Percentiles rank a stretch among this genome's conserved stretches.
Evolutionary conservation across 352 stramenopile species (phyloP).

Genomic region (Blastocystis sp.): DNA sequence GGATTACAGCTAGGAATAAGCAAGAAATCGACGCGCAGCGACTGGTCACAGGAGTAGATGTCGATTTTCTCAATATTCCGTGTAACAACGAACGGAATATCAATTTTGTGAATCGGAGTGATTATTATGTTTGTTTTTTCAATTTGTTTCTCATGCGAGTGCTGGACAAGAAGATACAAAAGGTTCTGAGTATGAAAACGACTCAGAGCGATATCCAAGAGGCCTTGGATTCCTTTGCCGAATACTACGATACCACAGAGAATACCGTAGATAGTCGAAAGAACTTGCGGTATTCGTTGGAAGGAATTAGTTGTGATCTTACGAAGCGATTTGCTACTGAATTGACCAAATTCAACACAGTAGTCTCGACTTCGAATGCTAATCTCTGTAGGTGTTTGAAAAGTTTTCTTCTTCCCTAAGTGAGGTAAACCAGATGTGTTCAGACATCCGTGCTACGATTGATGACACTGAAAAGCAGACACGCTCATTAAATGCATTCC

Average conservation of each 20-base stretch:
- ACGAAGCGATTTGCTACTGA: constrained; percentile 39
- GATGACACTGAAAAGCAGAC: constrained; percentile 40
- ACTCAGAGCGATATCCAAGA: constrained; percentile 44
- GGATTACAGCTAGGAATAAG: neutral
- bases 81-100: neutral
- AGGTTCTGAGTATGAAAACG: constrained; percentile 49
- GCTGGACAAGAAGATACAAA: constrained; percentile 56
- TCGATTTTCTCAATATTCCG: neutral
- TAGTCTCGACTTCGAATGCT: neutral
- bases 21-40: neutral
- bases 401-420: constrained; percentile 44
- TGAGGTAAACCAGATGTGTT: neutral
- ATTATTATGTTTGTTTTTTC: neutral
- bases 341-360: constrained; percentile 20
- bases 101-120: neutral
- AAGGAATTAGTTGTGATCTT: constrained; percentile 39
- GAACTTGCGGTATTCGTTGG: constrained; percentile 32
- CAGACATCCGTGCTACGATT: neutral
- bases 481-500: neutral
- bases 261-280: constrained; percentile 45
- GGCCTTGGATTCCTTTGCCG: constrained; percentile 45
- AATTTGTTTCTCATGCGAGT: constrained; percentile 10
- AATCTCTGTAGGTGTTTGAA: constrained; percentile 26
- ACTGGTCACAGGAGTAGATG: neutral
- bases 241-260: constrained; percentile 26